A percentile compares a stretch with the other conserved stretches of the same genome.
Evolutionary conservation across 208 protist species (phyloP).

Genomic region (Acanthamoeba triangularis): DNA sequence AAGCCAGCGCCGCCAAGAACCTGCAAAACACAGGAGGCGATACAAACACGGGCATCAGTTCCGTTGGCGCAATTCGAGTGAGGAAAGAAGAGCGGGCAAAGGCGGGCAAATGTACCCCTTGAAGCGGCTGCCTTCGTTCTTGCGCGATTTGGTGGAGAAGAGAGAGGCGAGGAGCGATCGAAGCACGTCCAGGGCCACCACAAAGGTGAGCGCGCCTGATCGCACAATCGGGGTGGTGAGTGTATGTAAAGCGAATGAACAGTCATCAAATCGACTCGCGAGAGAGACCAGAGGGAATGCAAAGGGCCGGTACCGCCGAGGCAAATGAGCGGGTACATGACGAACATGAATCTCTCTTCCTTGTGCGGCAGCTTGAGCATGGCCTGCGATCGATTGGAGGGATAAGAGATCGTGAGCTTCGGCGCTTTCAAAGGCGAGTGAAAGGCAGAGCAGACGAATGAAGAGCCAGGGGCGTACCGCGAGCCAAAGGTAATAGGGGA

Average conservation of each 20-base stretch:
- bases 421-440: neutral
- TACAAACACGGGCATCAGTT: neutral
- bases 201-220: conserved; percentile 35
- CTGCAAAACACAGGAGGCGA: neutral
- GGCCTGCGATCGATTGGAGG: conserved; percentile 70
- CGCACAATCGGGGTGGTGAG: neutral
- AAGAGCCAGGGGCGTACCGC: neutral
- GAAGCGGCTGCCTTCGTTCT: neutral
- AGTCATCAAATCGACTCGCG: neutral
- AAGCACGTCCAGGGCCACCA: conserved; percentile 52
- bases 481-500: conserved; percentile 73
- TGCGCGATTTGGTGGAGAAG: neutral
- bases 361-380: conserved; percentile 96
- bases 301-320: conserved; percentile 82
- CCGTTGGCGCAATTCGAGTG: neutral
- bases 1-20: neutral
- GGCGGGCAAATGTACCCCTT: neutral
- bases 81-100: neutral
- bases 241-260: neutral
- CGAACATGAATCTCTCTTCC: conserved; percentile 97
- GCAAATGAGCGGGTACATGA: conserved; percentile 95
- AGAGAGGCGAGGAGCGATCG: conserved; percentile 4
- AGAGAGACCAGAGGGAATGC: neutral
- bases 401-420: neutral
- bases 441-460: neutral